Conservation (phyloP, 352 stramenopile genomes). For the Globisporangium paroecandrum region DNA sequence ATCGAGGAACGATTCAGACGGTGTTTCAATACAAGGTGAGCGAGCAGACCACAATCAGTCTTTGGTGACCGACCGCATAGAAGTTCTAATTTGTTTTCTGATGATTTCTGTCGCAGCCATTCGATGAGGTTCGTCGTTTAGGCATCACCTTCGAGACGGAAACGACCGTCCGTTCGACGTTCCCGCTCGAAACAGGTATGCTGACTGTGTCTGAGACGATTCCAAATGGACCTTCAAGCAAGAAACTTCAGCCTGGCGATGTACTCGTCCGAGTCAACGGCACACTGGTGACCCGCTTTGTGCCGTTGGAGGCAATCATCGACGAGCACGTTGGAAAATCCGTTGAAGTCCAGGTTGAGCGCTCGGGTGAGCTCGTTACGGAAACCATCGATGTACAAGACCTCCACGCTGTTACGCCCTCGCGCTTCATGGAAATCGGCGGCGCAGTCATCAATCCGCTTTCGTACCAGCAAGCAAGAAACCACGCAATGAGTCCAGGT, state of each 20-base stretch:
- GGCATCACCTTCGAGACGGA: constrained; percentile 79
- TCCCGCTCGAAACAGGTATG: constrained; percentile 87
- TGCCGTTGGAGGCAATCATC: constrained; percentile 78
- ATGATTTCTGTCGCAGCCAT: constrained; percentile 36
- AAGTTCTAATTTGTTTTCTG: background rate
- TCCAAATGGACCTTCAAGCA: constrained; percentile 67
- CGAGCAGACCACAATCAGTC: background rate
- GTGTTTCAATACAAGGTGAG: constrained; percentile 85
- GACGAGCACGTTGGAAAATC: constrained; percentile 70
- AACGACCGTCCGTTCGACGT: constrained; percentile 66
- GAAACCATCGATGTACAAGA: constrained; percentile 75
- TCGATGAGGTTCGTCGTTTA: constrained; percentile 87
- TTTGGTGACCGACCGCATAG: background rate
- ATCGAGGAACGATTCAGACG: constrained; percentile 85
- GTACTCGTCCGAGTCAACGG: constrained; percentile 85
- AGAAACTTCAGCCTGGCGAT: constrained; percentile 86
- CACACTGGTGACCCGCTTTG: constrained; percentile 81
- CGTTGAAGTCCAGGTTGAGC: constrained; percentile 81
- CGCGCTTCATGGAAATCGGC: constrained; percentile 83
- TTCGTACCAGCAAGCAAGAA: constrained; percentile 89
- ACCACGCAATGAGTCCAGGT: constrained; percentile 66
- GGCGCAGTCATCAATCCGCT: constrained; percentile 87
- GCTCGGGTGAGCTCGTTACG: constrained; percentile 65
- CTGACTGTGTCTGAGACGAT: constrained; percentile 88
- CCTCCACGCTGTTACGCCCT: constrained; percentile 82